Conservation (phyloP, 306 rosid species). For the Comarum palustre region DNA sequence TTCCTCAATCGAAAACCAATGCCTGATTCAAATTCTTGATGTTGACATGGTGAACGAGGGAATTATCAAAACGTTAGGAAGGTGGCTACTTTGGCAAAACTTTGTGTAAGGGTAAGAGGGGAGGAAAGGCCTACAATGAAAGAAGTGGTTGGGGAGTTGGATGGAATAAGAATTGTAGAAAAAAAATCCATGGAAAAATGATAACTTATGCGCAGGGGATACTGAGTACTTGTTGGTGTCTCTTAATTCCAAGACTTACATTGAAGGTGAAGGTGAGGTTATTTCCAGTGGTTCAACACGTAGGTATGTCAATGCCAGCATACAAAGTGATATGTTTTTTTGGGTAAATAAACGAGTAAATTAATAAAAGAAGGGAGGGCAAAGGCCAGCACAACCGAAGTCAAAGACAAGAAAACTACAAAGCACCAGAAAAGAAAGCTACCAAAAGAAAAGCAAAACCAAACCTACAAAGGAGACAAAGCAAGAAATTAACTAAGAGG, state of each 20-base stretch:
- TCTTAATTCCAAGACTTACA: neutral
- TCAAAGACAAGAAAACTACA: neutral
- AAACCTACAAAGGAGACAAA: neutral
- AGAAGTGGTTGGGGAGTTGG: slow-evolving; percentile 10
- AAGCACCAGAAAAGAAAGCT: neutral
- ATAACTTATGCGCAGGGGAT: neutral
- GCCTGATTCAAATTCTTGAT: neutral
- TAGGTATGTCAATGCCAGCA: neutral
- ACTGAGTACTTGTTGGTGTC: neutral
- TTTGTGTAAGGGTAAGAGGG: slow-evolving; percentile 10
- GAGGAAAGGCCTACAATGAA: slow-evolving; percentile 25
- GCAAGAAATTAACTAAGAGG: neutral
- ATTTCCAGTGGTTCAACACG: neutral
- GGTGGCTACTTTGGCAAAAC: neutral
- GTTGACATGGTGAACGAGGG: neutral
- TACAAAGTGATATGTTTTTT: neutral
- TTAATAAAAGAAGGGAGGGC: neutral
- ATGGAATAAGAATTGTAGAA: neutral
- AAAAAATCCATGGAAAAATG: slow-evolving; percentile 3
- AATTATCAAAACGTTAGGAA: neutral
- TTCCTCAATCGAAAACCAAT: neutral
- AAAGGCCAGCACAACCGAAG: neutral
- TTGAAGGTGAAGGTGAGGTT: neutral
- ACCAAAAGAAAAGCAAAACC: neutral
- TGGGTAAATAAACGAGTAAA: neutral